Percentiles rank a stretch among this genome's conserved stretches.
Evolutionary conservation across 1,284 basidiomycete genomes (phyloP).

Genomic region (Dichomitus squalens): DNA sequence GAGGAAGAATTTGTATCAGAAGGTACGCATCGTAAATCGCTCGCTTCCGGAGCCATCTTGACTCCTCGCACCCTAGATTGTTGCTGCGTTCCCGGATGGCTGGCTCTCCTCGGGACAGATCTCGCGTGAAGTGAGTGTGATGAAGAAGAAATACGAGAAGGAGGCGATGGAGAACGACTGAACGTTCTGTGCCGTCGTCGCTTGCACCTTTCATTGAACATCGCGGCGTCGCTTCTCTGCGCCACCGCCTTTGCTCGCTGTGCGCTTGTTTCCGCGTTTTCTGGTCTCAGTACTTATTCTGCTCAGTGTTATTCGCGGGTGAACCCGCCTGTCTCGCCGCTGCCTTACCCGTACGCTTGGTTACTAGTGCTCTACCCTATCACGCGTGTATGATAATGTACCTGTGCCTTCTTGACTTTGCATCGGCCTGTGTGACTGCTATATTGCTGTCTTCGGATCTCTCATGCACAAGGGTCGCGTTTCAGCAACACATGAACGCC

Average conservation of each 20-base stretch:
- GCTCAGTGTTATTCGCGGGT: constrained; percentile 16
- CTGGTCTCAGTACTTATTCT: constrained; percentile 15
- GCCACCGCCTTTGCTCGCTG: not conserved
- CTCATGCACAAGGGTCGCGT: too few species aligned
- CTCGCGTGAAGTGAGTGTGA: constrained; percentile 66
- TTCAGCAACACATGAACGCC: too few species aligned
- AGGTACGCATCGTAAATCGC: constrained; percentile 39
- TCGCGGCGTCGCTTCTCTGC: not conserved
- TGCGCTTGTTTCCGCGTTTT: not conserved
- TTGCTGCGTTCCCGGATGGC: constrained; percentile 72
- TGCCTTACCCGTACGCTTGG: constrained; percentile 21
- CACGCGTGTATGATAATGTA: constrained; percentile 22
- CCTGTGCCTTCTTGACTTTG: not conserved
- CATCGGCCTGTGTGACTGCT: not conserved
- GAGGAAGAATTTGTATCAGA: constrained; percentile 77
- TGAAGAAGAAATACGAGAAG: constrained; percentile 76
- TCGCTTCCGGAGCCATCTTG: not conserved
- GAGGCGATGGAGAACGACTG: constrained; percentile 58
- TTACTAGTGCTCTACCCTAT: constrained; percentile 14
- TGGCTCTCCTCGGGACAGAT: constrained; percentile 62
- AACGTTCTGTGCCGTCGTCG: not conserved
- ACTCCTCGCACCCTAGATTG: constrained; percentile 48
- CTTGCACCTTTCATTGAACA: not conserved
- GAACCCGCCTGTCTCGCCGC: too few species aligned
- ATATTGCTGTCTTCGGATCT: not conserved